A percentile compares a stretch with the other conserved stretches of the same genome.
Evolutionary conservation across 176 grass and related monocot species (phyloP).

Genomic region (Cymbopogon citratus): DNA sequence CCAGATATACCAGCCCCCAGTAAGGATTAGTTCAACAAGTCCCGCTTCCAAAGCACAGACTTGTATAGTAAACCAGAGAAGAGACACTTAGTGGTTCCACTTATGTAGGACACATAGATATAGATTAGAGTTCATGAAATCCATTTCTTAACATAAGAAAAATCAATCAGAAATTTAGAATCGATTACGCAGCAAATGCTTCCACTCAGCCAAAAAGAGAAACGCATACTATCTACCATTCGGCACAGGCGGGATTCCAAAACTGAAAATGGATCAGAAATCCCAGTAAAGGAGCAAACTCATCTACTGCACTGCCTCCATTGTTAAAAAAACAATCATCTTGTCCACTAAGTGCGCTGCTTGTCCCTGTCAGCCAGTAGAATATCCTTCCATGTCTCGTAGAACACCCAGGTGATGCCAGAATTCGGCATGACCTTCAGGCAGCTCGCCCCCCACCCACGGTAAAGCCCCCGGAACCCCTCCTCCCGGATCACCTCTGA

Average conservation of each 20-base stretch:
- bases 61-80: background rate
- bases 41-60: no score
- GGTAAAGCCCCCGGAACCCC: constrained; percentile 58
- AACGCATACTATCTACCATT: background rate
- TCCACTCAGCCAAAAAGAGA: background rate
- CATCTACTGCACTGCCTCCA: background rate
- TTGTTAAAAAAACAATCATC: background rate
- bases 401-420: constrained; percentile 95
- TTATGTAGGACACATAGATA: background rate
- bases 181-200: background rate
- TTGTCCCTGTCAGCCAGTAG: constrained; percentile 33
- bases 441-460: constrained; percentile 86
- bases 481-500: constrained; percentile 61
- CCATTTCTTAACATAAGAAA: background rate
- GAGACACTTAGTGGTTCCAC: background rate
- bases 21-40: no score
- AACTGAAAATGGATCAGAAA: background rate
- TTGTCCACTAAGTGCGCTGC: background rate
- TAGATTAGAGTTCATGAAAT: background rate
- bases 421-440: constrained; percentile 90
- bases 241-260: background rate
- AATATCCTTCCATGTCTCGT: constrained; percentile 94
- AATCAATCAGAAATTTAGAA: background rate
- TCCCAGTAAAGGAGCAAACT: constrained; percentile 7
- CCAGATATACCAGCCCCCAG: no score